A percentile compares a stretch with the other conserved stretches of the same genome.
phyloP scores from a whole-genome alignment of 768 basidiomycete genomes.

The Dictyophora rubrovolvata region DNA sequence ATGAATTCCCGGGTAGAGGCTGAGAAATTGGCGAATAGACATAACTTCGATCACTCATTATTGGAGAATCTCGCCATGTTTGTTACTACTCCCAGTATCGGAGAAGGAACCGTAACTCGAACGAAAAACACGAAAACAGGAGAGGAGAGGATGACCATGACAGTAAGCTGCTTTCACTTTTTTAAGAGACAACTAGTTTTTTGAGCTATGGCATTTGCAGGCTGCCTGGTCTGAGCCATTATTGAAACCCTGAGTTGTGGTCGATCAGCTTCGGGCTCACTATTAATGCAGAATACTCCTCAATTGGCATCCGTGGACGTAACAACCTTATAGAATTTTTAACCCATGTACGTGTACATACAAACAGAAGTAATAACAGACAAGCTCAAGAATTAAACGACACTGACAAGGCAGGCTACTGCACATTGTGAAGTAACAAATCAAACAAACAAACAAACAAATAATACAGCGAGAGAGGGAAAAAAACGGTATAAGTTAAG shows the following conservation, averaged over 20 bases:
- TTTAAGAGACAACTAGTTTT: not conserved
- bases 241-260: not conserved
- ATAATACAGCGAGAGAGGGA: not conserved
- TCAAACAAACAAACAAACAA: not conserved
- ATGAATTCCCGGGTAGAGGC: conserved; percentile 32
- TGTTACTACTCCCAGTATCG: conserved; percentile 58
- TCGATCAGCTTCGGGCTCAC: not conserved
- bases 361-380: conserved; percentile 2
- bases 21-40: conserved; percentile 39
- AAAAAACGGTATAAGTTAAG: not conserved
- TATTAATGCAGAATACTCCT: not conserved
- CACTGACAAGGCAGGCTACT: not conserved
- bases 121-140: conserved; percentile 40
- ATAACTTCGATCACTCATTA: conserved; percentile 42
- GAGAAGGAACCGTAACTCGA: conserved; percentile 33
- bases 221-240: conserved; percentile 4
- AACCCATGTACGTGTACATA: conserved; percentile 6
- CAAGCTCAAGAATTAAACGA: not conserved
- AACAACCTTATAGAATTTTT: not conserved
- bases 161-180: conserved; percentile 28
- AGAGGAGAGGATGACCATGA: conserved; percentile 40
- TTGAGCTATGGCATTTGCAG: not conserved
- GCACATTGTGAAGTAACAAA: not conserved
- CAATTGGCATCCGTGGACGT: not conserved
- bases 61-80: conserved; percentile 42